Evolutionary conservation across 441 rosid genomes (phyloP).

Genomic region (Cnidoscolus chayamansa): DNA sequence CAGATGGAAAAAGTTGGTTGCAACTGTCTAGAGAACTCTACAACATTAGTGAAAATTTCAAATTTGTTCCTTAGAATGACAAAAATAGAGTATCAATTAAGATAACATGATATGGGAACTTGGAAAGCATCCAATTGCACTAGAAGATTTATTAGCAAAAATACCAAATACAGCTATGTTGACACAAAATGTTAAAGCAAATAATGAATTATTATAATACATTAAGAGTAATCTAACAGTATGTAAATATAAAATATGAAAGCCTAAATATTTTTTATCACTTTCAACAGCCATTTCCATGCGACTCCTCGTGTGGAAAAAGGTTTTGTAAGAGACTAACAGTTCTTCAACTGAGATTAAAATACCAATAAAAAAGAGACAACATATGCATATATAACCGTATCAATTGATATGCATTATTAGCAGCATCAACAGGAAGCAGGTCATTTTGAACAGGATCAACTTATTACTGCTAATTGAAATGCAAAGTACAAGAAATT

Average conservation of each 20-base stretch:
- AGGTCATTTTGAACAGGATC: too few relatives aligned
- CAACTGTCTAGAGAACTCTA: background rate
- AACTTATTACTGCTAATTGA: background rate
- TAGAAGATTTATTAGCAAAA: background rate
- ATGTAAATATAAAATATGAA: background rate
- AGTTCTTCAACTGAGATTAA: background rate
- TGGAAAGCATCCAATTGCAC: background rate
- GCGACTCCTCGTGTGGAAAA: background rate
- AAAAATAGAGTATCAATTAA: background rate
- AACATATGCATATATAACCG: background rate
- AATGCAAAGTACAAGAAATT: background rate
- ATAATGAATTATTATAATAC: background rate
- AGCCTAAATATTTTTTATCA: background rate
- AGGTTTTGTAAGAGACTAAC: background rate
- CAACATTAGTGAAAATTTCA: background rate
- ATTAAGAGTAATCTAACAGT: background rate
- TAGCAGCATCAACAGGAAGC: background rate
- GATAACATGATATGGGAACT: background rate
- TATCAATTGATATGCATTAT: background rate
- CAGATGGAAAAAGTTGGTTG: background rate
- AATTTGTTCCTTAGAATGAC: background rate
- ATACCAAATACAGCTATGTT: background rate
- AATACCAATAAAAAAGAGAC: background rate
- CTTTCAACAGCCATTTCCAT: conserved; percentile 6
- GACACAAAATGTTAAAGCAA: background rate